Evolutionary conservation across 768 basidiomycete species (phyloP).

Genomic region (Podaxis mareebaensis): DNA sequence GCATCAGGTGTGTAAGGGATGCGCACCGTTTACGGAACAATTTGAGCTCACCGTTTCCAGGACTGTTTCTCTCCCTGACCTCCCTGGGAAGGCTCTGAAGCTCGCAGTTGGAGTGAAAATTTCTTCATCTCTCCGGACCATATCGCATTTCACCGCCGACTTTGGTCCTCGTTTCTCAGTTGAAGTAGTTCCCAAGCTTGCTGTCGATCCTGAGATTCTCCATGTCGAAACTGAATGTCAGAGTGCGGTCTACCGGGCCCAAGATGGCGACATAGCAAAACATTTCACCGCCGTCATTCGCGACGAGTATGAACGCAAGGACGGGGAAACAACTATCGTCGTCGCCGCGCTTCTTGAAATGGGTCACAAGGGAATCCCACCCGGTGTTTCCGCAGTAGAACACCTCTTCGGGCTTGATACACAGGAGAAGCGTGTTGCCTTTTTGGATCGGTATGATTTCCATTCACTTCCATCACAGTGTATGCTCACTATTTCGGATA

Average conservation of each 20-base stretch:
- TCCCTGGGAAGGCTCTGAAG: conserved; percentile 48
- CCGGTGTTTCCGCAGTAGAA: conserved; percentile 47
- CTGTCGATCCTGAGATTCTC: conserved; percentile 42
- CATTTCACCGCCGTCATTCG: conserved; percentile 55
- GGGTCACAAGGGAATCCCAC: conserved; percentile 42
- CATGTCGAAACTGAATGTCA: conserved; percentile 48
- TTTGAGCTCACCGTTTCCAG: conserved; percentile 23
- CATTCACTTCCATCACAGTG: neutral
- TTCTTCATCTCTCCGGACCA: conserved; percentile 57
- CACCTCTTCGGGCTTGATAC: conserved; percentile 47
- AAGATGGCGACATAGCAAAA: conserved; percentile 48
- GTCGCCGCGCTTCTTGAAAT: conserved; percentile 54
- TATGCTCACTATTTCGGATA: neutral
- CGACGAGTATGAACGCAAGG: conserved; percentile 37
- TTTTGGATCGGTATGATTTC: conserved; percentile 44
- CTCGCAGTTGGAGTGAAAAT: conserved; percentile 57
- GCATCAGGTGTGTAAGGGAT: conserved; percentile 44
- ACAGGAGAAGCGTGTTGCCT: conserved; percentile 42
- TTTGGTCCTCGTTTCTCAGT: conserved; percentile 58
- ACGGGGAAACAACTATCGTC: conserved; percentile 47
- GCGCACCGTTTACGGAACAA: neutral
- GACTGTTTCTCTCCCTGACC: conserved; percentile 47
- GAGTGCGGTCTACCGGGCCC: conserved; percentile 44
- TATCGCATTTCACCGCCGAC: conserved; percentile 59
- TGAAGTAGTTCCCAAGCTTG: conserved; percentile 49